Percentiles rank a stretch among this genome's conserved stretches.
Conservation (phyloP, 176 grass and related monocot species). For the Hsuehochloa calcarea region DNA sequence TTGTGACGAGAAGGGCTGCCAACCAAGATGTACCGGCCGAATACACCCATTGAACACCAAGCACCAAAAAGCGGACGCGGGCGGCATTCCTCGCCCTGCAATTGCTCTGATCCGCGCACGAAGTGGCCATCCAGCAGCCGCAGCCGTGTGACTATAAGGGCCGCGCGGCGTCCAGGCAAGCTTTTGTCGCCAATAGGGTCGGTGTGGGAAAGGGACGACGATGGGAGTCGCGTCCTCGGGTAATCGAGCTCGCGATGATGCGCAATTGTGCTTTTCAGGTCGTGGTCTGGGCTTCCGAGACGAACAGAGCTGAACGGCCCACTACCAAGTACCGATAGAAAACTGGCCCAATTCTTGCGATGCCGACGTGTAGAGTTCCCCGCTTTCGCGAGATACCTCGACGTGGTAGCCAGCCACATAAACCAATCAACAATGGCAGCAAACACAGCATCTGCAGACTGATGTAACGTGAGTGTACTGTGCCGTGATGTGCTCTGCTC, state of each 20-base stretch:
- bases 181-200: not conserved
- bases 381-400: not conserved
- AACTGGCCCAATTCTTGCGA: not conserved
- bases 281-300: not conserved
- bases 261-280: not conserved
- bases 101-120: not conserved
- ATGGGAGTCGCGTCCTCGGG: not conserved
- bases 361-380: not conserved
- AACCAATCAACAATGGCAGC: not conserved
- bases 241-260: not conserved
- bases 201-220: not conserved
- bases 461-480: not conserved
- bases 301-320: rapidly evolving
- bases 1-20: not conserved
- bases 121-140: not conserved
- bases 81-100: not conserved
- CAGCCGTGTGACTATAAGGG: not conserved
- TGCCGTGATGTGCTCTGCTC: not conserved
- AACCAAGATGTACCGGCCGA: no score
- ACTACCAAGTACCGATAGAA: not conserved
- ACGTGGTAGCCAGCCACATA: not conserved
- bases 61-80: no score
- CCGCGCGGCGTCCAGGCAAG: no score
- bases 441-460: not conserved
- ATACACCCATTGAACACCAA: no score